phyloP scores from a whole-genome alignment of 2,329 filamentous ascomycete species.

The Westerdykella sp. region DNA sequence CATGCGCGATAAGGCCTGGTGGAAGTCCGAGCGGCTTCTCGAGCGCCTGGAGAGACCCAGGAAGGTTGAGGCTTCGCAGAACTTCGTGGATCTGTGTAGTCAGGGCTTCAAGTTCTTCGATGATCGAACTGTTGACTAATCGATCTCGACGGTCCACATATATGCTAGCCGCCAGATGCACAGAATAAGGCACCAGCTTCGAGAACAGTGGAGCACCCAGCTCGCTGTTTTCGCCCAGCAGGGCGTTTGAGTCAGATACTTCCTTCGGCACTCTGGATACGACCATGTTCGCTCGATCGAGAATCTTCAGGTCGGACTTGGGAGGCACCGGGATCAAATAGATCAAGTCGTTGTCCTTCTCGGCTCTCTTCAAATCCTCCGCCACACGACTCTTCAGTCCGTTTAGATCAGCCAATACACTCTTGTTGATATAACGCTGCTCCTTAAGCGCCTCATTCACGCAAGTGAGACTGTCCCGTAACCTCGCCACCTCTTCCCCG shows the following conservation, averaged over 20 bases:
- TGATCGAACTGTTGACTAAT: constrained; percentile 81
- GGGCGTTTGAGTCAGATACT: constrained; percentile 70
- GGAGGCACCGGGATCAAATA: constrained; percentile 82
- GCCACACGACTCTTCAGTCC: constrained; percentile 74
- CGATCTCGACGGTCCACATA: constrained; percentile 88
- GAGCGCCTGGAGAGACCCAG: constrained; percentile 85
- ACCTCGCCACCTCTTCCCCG: constrained; percentile 84
- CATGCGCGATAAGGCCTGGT: constrained; percentile 76
- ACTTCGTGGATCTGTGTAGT: constrained; percentile 74
- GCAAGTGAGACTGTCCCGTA: constrained; percentile 75
- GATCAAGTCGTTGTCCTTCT: constrained; percentile 95
- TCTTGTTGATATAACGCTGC: constrained; percentile 71
- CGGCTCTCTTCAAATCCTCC: constrained; percentile 84
- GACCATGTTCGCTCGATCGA: constrained; percentile 89
- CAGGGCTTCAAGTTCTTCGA: constrained; percentile 74
- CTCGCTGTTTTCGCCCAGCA: constrained; percentile 71
- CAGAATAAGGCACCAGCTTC: constrained; percentile 89
- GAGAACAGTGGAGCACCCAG: constrained; percentile 82
- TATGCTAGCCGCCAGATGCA: constrained; percentile 90
- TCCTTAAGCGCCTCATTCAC: constrained; percentile 84
- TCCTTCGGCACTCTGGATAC: constrained; percentile 71
- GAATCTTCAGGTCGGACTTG: constrained; percentile 77
- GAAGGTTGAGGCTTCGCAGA: constrained; percentile 75
- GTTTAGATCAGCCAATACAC: constrained; percentile 74
- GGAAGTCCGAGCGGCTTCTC: constrained; percentile 92